A percentile compares a stretch with the other conserved stretches of the same genome.
These are phyloP conservation scores for Pilaira anomala DNA, from an alignment of 192 early-diverging fungal species.

Conservation along the genomic window DNA sequence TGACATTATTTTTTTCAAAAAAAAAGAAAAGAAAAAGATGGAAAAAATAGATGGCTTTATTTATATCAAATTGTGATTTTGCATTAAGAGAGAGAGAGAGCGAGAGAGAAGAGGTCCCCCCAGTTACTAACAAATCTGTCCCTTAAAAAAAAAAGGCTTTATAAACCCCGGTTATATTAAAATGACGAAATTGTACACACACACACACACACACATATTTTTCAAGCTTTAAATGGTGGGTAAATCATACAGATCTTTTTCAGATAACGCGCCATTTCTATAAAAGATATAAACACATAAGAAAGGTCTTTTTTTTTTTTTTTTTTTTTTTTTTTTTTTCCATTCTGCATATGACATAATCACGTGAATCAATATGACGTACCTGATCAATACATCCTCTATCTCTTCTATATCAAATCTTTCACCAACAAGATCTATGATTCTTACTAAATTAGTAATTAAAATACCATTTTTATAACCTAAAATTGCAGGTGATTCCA, in stretches of 20 bases:
- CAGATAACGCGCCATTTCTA: slow-evolving; percentile 28
- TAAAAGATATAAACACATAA: too few species aligned
- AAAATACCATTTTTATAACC: slow-evolving; percentile 50
- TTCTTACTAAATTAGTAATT: slow-evolving; percentile 53
- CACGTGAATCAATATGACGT: slow-evolving; percentile 3
- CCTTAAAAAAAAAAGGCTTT: too few species aligned
- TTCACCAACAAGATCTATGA: slow-evolving; percentile 44
- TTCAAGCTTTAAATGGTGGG: slow-evolving; percentile 21
- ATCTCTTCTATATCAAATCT: slow-evolving; percentile 39
- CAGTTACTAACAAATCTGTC: too few species aligned
- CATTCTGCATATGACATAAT: neutral
- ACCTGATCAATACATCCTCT: slow-evolving; percentile 53
- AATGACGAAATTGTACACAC: neutral
- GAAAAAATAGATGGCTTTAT: neutral
- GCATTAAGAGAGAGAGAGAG: neutral
- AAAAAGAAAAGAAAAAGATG: neutral
- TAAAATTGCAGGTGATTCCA: slow-evolving; percentile 54
- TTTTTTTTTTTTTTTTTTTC: too few species aligned
- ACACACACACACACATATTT: neutral
- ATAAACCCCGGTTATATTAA: neutral
- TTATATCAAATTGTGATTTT: neutral
- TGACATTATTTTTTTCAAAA: slow-evolving; percentile 4
- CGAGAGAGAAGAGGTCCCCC: too few species aligned
- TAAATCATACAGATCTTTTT: slow-evolving; percentile 31
- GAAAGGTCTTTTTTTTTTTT: too few species aligned